Conservation (phyloP, 768 basidiomycete species). For the Serendipita sp. region DNA sequence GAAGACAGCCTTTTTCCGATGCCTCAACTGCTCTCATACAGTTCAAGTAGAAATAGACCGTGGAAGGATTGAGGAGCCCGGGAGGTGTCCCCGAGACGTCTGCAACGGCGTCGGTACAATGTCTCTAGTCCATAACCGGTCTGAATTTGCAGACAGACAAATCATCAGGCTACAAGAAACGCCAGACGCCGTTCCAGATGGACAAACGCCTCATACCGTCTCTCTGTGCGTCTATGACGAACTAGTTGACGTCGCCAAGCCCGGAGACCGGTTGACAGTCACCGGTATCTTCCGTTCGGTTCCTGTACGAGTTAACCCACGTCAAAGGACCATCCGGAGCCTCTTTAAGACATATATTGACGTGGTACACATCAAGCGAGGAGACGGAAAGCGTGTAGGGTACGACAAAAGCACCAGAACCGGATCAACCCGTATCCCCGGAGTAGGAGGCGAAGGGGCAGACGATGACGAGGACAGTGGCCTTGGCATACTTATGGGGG, state of each 20-base stretch:
- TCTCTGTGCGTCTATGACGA: slow-evolving; percentile 97
- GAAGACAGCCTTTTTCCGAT: slow-evolving; percentile 97
- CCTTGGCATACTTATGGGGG: slow-evolving; percentile 19
- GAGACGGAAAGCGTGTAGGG: slow-evolving; percentile 45
- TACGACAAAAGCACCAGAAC: slow-evolving; percentile 66
- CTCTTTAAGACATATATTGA: slow-evolving; percentile 97
- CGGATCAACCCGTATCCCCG: slow-evolving; percentile 51
- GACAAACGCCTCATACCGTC: slow-evolving; percentile 96
- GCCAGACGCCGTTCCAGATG: slow-evolving; percentile 93
- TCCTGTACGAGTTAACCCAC: slow-evolving; percentile 87
- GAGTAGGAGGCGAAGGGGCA: slow-evolving; percentile 48
- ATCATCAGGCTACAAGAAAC: slow-evolving; percentile 94
- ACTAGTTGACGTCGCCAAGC: slow-evolving; percentile 89
- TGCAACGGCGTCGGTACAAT: slow-evolving; percentile 80
- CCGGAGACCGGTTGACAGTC: slow-evolving; percentile 81
- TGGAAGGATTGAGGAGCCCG: slow-evolving; percentile 92
- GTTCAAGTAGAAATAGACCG: slow-evolving; percentile 93
- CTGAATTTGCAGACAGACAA: slow-evolving; percentile 90
- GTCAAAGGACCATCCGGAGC: slow-evolving; percentile 81
- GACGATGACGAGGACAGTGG: slow-evolving; percentile 47
- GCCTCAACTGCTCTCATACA: slow-evolving; percentile 90
- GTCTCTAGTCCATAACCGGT: slow-evolving; percentile 92
- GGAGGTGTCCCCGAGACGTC: slow-evolving; percentile 81
- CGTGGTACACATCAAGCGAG: slow-evolving; percentile 78
- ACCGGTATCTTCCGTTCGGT: slow-evolving; percentile 92